These are phyloP conservation scores for Cryptococcus sp. DNA, from an alignment of 1,284 basidiomycete species.

Conservation along the genomic window DNA sequence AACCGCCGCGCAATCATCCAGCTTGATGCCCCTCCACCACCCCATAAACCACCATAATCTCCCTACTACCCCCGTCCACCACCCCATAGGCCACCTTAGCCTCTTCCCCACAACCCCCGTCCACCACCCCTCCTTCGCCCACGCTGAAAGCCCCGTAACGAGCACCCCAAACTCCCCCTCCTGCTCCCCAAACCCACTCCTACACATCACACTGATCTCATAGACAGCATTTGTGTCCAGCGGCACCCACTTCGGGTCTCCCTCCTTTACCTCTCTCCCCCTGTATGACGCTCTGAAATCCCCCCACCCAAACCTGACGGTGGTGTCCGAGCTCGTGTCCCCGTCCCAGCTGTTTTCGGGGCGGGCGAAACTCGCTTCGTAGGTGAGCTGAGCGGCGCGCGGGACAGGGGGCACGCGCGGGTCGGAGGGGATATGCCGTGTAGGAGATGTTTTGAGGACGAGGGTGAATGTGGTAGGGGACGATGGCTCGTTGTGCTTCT, in stretches of 20 bases:
- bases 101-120: neutral
- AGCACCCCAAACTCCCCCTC: conserved; percentile 45
- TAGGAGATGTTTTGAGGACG: conserved; percentile 45
- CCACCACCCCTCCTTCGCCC: conserved; percentile 1
- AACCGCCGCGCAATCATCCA: conserved; percentile 16
- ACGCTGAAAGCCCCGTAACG: conserved; percentile 24
- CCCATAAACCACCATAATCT: conserved; percentile 8
- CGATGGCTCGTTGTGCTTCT: conserved; percentile 2
- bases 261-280: conserved; percentile 42
- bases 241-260: conserved; percentile 32
- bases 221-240: conserved; percentile 36
- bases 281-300: conserved; percentile 52
- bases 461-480: conserved; percentile 44
- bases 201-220: conserved; percentile 49
- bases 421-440: conserved; percentile 34
- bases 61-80: conserved; percentile 3
- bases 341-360: conserved; percentile 1
- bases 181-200: conserved; percentile 49
- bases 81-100: neutral
- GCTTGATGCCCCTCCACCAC: conserved; percentile 4
- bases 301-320: conserved; percentile 41
- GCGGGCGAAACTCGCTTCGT: conserved; percentile 49
- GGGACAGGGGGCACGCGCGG: conserved; percentile 34
- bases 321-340: neutral
- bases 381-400: conserved; percentile 44